Evolutionary conservation across 495 filamentous ascomycete species (phyloP).

Genomic region (Bombardia bombarda): DNA sequence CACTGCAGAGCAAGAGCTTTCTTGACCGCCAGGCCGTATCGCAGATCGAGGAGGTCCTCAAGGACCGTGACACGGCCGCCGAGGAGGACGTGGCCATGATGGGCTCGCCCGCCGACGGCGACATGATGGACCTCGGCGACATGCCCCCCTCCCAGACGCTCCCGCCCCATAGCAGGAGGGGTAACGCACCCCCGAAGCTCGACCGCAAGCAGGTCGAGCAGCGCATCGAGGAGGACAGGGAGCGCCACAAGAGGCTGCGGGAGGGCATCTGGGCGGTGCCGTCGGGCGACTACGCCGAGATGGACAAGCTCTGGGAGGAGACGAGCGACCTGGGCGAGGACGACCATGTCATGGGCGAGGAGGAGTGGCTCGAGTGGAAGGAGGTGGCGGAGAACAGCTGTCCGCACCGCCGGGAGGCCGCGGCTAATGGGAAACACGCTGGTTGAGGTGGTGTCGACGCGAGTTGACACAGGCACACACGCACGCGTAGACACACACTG

Average conservation of each 20-base stretch:
- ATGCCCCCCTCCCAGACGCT: slow-evolving; percentile 24
- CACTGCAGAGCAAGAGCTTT: slow-evolving; percentile 58
- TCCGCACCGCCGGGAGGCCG: slow-evolving; percentile 9
- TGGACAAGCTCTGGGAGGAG: slow-evolving; percentile 62
- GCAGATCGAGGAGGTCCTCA: slow-evolving; percentile 74
- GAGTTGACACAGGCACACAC: no score
- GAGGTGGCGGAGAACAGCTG: slow-evolving; percentile 6
- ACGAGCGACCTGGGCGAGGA: slow-evolving; percentile 76
- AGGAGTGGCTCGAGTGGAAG: slow-evolving; percentile 59
- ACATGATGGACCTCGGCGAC: slow-evolving; percentile 8
- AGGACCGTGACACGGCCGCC: slow-evolving; percentile 54
- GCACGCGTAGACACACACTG: no score
- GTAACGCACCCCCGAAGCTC: slow-evolving; percentile 28
- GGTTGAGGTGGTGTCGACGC: no score
- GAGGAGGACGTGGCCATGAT: slow-evolving; percentile 28
- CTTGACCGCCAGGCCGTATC: slow-evolving; percentile 57
- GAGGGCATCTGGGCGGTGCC: slow-evolving; percentile 87
- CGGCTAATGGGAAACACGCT: no score
- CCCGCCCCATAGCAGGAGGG: slow-evolving; percentile 17
- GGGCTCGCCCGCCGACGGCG: slow-evolving; percentile 27
- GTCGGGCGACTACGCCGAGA: slow-evolving; percentile 58
- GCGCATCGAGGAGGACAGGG: slow-evolving; percentile 91
- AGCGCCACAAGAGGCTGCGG: slow-evolving; percentile 81
- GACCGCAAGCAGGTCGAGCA: slow-evolving; percentile 90
- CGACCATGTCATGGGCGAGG: slow-evolving; percentile 61